Conservation (phyloP, 495 filamentous ascomycete genomes). For the Aspergillus kassunensis region DNA sequence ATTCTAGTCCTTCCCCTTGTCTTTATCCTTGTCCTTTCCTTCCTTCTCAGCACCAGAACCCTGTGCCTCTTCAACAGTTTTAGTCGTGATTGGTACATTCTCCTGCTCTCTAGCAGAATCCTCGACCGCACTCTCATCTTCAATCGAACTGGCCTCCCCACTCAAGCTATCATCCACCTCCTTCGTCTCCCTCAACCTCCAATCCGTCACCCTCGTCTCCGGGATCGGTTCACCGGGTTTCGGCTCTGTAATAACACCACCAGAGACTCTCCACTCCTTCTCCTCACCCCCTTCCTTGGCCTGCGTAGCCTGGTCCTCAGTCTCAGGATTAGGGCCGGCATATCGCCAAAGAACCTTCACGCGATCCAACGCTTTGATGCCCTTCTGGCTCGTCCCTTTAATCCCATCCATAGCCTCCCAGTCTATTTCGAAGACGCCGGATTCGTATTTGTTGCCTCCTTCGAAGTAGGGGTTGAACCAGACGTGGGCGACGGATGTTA, state of each 20-base stretch:
- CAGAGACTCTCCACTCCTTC: constrained; percentile 10
- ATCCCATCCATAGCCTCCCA: constrained; percentile 70
- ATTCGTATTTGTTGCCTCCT: constrained; percentile 61
- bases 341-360: constrained; percentile 84
- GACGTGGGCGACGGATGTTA: constrained; percentile 87
- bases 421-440: constrained; percentile 58
- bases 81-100: constrained; percentile 8
- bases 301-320: constrained; percentile 13
- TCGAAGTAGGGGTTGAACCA: constrained; percentile 98
- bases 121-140: background rate
- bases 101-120: constrained; percentile 8
- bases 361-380: constrained; percentile 73
- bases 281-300: constrained; percentile 17
- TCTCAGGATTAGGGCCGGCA: constrained; percentile 7
- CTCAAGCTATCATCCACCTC: constrained; percentile 11
- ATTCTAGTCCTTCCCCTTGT: too few species aligned
- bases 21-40: background rate
- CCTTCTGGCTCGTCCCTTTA: constrained; percentile 77
- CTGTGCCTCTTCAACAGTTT: background rate
- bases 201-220: constrained; percentile 66
- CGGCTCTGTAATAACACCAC: constrained; percentile 53
- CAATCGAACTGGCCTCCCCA: too few species aligned
- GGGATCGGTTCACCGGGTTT: constrained; percentile 59
- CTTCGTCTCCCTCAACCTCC: constrained; percentile 46
- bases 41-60: background rate